Evolutionary conservation across 345 rosid species (phyloP).

Genomic region (Salix exigua): DNA sequence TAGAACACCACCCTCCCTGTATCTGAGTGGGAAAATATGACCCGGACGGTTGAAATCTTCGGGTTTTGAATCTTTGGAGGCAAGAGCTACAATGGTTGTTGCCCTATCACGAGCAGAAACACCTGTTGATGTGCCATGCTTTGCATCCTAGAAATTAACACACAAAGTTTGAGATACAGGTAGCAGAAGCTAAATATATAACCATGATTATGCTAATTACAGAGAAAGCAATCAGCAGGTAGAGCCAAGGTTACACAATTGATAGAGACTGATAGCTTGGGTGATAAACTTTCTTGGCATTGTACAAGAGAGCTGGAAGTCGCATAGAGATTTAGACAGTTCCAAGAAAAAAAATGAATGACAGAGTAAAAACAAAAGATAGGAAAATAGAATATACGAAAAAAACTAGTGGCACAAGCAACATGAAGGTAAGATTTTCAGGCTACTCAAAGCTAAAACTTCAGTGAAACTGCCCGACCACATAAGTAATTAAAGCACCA

Average conservation of each 20-base stretch:
- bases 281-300: neutral
- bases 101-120: constrained; percentile 34
- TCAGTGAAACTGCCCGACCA: neutral
- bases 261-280: neutral
- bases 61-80: constrained; percentile 25
- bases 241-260: neutral
- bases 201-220: neutral
- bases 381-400: no score
- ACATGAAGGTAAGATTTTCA: neutral
- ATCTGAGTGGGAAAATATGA: constrained; percentile 31
- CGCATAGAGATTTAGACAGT: neutral
- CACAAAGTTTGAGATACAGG: neutral
- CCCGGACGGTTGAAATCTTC: constrained; percentile 34
- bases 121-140: constrained; percentile 29
- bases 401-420: neutral
- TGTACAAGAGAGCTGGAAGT: neutral
- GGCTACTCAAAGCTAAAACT: neutral
- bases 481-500: neutral
- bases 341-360: neutral
- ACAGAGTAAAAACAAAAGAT: neutral
- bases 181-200: neutral
- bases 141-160: constrained; percentile 22
- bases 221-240: neutral
- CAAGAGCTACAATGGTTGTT: constrained; percentile 23
- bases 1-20: constrained; percentile 31